Evolutionary conservation across 208 protist species (phyloP), one percentile per base, ranked within the genome.

Genomic region (Vickermania spadyakhi): DNA sequence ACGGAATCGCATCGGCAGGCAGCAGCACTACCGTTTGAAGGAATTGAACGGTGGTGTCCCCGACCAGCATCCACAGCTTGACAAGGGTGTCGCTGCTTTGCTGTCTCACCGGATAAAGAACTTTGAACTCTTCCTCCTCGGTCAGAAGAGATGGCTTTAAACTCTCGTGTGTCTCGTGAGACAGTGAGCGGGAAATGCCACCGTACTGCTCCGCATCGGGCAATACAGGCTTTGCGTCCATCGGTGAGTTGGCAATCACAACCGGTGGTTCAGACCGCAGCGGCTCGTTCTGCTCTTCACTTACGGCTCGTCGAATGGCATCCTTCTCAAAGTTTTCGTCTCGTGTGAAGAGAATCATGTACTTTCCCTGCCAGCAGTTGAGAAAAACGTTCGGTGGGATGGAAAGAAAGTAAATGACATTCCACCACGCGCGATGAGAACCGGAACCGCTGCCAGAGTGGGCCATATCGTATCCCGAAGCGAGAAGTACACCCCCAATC

Each of bases 61-160:
- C 72, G 0, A 80, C 68, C 31, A 93, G 61, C 86, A 93, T 89
- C 13, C 89, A 70, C 41, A 90, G 64, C 72, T 93, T 93, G 5
- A 93, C 86, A 31, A 79, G 69, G 36, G 81, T 86, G 63, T 89
- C 86, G n/a, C 72, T 74, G 52, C 86, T 77, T 55, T 86, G 75
- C 63, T 77, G 69, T 53, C 66, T 0, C 18, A n/a, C 18, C 28
- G 23, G 22, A 58, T 25, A 31, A 65, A 36, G 58, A 54, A 72
- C 1, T 2, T 55, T 63, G 22, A 63, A 68, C 25, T 66, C n/a
- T 2, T 60, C 57, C n/a, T 67, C 57, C 59, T 62, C 26, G 49
- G 45, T 59, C 21, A 28, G 67, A 52, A 64, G 61, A 2, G 64
- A 28, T 2, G 60, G 62, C 31, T 72, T 55, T 26, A 75, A 23